Evolutionary conservation across 2,329 filamentous ascomycete species (phyloP).

Genomic region (Raffaelea ambrosiae): DNA sequence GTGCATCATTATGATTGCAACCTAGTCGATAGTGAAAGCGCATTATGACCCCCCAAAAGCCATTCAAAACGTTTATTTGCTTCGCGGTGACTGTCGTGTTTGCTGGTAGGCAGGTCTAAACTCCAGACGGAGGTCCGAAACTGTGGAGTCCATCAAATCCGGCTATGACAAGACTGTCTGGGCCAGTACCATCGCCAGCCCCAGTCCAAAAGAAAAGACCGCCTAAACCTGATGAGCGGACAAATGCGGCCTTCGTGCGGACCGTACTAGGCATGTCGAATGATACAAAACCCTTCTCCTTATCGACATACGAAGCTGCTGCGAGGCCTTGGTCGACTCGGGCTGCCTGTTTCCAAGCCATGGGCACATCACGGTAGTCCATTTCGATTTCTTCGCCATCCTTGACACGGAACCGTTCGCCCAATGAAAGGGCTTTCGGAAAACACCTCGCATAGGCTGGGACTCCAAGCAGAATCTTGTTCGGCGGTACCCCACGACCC

Average conservation of each 20-base stretch:
- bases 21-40: too few relatives aligned
- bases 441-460: conserved; percentile 58
- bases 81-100: too few relatives aligned
- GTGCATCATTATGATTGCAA: too few relatives aligned
- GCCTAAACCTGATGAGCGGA: conserved; percentile 42
- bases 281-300: conserved; percentile 44
- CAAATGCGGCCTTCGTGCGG: conserved; percentile 51
- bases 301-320: conserved; percentile 46
- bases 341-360: conserved; percentile 14
- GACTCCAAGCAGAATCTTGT: conserved; percentile 54
- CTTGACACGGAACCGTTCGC: conserved; percentile 34
- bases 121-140: too few relatives aligned
- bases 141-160: conserved; percentile 45
- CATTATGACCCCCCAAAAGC: too few relatives aligned
- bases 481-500: conserved; percentile 41
- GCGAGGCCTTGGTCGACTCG: conserved; percentile 18
- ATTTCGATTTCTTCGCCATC: conserved; percentile 34
- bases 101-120: too few relatives aligned
- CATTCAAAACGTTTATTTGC: too few relatives aligned
- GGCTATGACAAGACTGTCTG: conserved; percentile 50
- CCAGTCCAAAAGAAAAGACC: conserved; percentile 65
- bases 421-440: conserved; percentile 40
- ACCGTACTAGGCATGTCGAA: conserved; percentile 58
- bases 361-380: conserved; percentile 53
- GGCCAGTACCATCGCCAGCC: conserved; percentile 44